These are phyloP conservation scores for Cucurbita argyrosperma DNA, from an alignment of 306 rosid species.

Conservation along the genomic window DNA sequence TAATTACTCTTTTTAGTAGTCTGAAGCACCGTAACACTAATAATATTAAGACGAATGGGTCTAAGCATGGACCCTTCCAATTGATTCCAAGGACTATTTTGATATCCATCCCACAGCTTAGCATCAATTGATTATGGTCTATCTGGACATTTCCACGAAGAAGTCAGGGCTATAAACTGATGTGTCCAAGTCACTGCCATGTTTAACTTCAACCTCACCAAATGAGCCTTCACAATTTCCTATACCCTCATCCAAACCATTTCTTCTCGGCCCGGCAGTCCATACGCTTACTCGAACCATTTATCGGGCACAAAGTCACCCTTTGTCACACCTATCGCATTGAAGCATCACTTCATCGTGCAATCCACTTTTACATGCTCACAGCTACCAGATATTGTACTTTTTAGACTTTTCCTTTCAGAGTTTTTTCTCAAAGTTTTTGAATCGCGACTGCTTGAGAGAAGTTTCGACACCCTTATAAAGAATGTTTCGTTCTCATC, in stretches of 20 bases:
- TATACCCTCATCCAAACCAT: conserved; percentile 93
- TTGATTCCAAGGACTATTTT: conserved; percentile 20
- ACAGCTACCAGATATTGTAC: conserved; percentile 57
- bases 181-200: conserved; percentile 92
- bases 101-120: conserved; percentile 66
- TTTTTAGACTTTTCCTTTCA: neutral
- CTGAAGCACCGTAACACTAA: conserved; percentile 50
- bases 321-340: conserved; percentile 88
- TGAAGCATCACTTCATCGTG: conserved; percentile 94
- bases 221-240: conserved; percentile 89
- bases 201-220: conserved; percentile 91
- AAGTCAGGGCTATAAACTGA: conserved; percentile 78
- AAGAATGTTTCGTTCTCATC: too few species aligned
- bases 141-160: conserved; percentile 44
- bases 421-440: too few species aligned
- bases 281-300: conserved; percentile 52
- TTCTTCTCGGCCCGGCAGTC: conserved; percentile 70
- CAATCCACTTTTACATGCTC: conserved; percentile 92
- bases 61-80: too few species aligned
- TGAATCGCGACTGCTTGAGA: too few species aligned
- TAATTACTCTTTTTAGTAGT: too few species aligned
- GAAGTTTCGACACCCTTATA: too few species aligned
- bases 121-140: conserved; percentile 52
- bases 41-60: too few species aligned
- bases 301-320: conserved; percentile 98